Evolutionary conservation across 495 filamentous ascomycete genomes (phyloP).

Genomic region (Penicillium riverlandense): DNA sequence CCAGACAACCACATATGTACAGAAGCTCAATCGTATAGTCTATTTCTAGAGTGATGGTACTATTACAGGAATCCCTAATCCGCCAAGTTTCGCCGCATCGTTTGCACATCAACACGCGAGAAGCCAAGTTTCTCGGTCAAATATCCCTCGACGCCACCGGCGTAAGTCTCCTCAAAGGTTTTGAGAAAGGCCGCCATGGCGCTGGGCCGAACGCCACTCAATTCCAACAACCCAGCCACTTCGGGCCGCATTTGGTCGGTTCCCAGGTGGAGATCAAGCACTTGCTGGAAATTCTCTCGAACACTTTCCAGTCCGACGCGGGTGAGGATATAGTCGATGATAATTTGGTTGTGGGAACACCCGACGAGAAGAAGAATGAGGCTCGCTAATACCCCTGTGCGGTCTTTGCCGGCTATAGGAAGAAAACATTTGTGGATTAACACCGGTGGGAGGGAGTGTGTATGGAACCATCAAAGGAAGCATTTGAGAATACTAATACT

Average conservation of each 20-base stretch:
- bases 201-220: conserved; percentile 18
- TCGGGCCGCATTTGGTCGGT: conserved; percentile 15
- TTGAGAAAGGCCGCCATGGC: conserved; percentile 25
- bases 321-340: conserved; percentile 41
- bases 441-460: background rate
- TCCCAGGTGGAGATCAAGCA: conserved; percentile 14
- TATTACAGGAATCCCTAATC: background rate
- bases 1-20: background rate
- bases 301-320: conserved; percentile 21
- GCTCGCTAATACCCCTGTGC: conserved; percentile 55
- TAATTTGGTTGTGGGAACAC: conserved; percentile 33
- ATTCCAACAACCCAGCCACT: conserved; percentile 17
- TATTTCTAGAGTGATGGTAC: background rate
- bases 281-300: conserved; percentile 13
- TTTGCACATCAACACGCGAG: conserved; percentile 3
- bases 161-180: conserved; percentile 16
- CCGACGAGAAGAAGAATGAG: conserved; percentile 49
- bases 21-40: background rate
- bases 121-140: conserved; percentile 16
- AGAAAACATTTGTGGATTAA: background rate
- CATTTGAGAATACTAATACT: too few relatives aligned
- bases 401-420: conserved; percentile 50
- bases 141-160: conserved; percentile 14
- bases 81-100: conserved; percentile 13
- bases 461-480: too few relatives aligned